Percentiles rank a stretch among this genome's conserved stretches.
Evolutionary conservation across 2,329 filamentous ascomycete species (phyloP).

Genomic region (Neopestalotiopsis sp.): DNA sequence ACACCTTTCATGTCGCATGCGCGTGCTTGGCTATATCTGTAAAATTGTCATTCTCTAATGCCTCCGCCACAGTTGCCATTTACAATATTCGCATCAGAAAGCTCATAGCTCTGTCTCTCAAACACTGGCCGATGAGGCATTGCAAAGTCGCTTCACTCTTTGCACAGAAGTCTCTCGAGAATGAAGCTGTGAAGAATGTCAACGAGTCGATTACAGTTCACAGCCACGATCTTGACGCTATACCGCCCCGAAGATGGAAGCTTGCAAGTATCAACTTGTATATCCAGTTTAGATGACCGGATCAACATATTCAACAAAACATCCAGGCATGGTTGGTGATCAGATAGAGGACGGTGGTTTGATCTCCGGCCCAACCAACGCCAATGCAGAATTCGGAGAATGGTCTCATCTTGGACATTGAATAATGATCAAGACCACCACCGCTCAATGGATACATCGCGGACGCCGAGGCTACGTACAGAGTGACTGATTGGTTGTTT

Average conservation of each 20-base stretch:
- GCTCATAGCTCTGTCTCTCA: background rate
- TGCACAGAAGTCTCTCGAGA: background rate
- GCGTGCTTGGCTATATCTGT: no score
- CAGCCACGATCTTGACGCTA: background rate
- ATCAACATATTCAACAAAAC: background rate
- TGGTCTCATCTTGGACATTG: background rate
- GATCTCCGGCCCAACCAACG: constrained; percentile 10
- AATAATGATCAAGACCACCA: background rate
- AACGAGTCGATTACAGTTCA: background rate
- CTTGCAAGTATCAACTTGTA: background rate
- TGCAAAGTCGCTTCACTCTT: background rate
- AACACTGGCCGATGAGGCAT: background rate
- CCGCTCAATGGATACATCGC: background rate
- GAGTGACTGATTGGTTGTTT: constrained; percentile 1
- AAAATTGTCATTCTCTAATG: background rate
- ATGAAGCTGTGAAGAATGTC: background rate
- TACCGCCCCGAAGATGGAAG: background rate
- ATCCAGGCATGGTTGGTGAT: constrained; percentile 4
- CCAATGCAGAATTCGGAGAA: constrained; percentile 5
- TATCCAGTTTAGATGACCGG: background rate
- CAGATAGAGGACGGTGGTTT: constrained; percentile 14
- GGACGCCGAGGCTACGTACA: background rate
- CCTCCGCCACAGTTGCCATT: background rate
- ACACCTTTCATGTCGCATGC: no score
- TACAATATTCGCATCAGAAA: background rate